A percentile compares a stretch with the other conserved stretches of the same genome.
Evolutionary conservation across 495 filamentous ascomycete species (phyloP).

Genomic region (Massariosphaeria phaeospora): DNA sequence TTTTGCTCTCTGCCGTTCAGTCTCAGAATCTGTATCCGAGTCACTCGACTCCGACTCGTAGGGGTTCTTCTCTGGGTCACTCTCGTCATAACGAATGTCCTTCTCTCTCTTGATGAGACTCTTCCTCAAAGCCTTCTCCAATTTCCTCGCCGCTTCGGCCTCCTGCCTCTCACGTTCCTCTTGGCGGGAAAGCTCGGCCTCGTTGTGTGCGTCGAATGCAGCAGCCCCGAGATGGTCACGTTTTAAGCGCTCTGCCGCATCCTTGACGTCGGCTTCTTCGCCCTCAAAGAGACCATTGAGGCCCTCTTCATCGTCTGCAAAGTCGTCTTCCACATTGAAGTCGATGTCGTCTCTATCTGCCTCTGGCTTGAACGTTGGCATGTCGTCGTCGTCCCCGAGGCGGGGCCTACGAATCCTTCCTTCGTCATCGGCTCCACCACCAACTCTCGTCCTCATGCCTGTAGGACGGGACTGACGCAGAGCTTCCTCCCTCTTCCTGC

Average conservation of each 20-base stretch:
- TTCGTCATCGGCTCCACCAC: conserved; percentile 27
- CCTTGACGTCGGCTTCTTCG: conserved; percentile 78
- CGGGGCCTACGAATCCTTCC: conserved; percentile 51
- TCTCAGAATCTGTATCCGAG: conserved; percentile 28
- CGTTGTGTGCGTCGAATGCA: conserved; percentile 62
- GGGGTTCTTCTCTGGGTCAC: conserved; percentile 68
- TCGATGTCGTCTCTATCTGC: conserved; percentile 51
- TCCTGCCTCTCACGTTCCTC: conserved; percentile 81
- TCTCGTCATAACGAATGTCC: conserved; percentile 70
- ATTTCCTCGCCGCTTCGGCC: conserved; percentile 60
- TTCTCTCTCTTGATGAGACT: conserved; percentile 77
- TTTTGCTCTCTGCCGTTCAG: conserved; percentile 40
- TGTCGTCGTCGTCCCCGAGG: conserved; percentile 65
- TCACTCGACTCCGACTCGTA: conserved; percentile 50
- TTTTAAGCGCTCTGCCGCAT: conserved; percentile 78
- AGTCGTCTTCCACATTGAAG: conserved; percentile 45
- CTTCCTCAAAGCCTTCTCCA: conserved; percentile 65
- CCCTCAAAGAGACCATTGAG: conserved; percentile 67
- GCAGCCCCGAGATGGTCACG: conserved; percentile 84
- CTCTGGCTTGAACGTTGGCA: conserved; percentile 48
- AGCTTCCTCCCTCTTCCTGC: conserved; percentile 20
- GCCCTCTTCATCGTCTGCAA: conserved; percentile 81
- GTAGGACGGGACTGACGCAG: background rate
- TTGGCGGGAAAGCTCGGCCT: conserved; percentile 55
- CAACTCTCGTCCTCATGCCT: conserved; percentile 22